Base-by-base conservation (phyloP, 2,329 filamentous ascomycete species). In the Venturia pyrina region DNA sequence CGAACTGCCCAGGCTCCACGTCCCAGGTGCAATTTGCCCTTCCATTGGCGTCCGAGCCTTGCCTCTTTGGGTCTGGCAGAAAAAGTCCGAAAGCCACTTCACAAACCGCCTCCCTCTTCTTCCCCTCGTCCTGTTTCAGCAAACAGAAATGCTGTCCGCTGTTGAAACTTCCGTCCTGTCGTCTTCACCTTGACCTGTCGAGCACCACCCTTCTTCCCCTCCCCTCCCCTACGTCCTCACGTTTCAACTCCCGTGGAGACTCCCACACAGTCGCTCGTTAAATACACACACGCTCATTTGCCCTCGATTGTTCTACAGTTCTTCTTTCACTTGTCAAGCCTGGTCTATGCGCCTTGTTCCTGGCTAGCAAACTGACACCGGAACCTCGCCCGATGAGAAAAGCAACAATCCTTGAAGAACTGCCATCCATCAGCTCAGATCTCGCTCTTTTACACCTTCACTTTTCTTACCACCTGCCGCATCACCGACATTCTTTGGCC, bases 281-380 rank as follows among this genome's bases (percentile, higher is more conserved):
- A 59, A 59, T 19, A 59, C 53, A 59, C n/a, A 59, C 53, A 37
- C 53, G 32, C 53, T 59, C 53, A 37, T 59, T 59, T 59, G 53
- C 28, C 28, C 53, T 59, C 32, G 32, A 37, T 43, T 13, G 1
- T 37, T 57, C 53, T 57, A n/a, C 53, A 37, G 4, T 37, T 21
- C 17, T 37, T 59, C 53, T 6, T 40, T 19, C 53, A 6, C 6
- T 8, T 59, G 28, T 37, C 53, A 28, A n/a, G 19, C 19, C n/a
- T 59, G 53, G 53, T 21, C 53, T 32, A 59, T 59, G 53, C 53
- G 40, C 37, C 53, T 3, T n/a, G 53, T 59, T 59, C 53, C 53
- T 59, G 53, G 53, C 28, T 59, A 37, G 53, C 53, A 37, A 15
- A 59, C 53, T 34, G 17, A 8, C 53, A 37, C 53, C 53, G 53